A percentile compares a stretch with the other conserved stretches of the same genome.
phyloP scores from a whole-genome alignment of 495 filamentous ascomycete species.

The Xylaria longipes region DNA sequence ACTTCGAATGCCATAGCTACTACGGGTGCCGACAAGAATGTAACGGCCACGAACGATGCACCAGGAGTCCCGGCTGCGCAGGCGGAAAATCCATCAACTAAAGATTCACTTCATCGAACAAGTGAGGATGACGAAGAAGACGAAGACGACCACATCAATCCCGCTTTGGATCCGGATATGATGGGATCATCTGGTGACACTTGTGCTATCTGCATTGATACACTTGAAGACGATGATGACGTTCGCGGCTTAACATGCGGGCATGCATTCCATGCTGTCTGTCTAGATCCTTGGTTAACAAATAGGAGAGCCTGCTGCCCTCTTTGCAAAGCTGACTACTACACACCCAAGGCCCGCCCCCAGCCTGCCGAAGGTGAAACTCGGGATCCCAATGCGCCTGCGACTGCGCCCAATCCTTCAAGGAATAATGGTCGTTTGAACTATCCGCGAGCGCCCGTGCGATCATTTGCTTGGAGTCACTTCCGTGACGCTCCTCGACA shows the following conservation, averaged over 20 bases:
- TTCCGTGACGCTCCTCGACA: conserved; percentile 40
- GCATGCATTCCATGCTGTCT: conserved; percentile 94
- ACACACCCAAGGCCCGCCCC: conserved; percentile 80
- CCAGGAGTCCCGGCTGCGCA: conserved; percentile 21
- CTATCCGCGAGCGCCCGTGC: conserved; percentile 43
- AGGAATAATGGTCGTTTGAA: conserved; percentile 49
- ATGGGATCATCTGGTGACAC: conserved; percentile 89
- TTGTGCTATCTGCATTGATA: conserved; percentile 96
- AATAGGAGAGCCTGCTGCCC: conserved; percentile 93
- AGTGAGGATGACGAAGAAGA: conserved; percentile 63
- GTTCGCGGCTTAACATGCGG: conserved; percentile 92
- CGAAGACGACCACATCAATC: conserved; percentile 84
- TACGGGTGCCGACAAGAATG: conserved; percentile 13
- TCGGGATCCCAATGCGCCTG: conserved; percentile 34
- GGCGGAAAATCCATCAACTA: neutral
- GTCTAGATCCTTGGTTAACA: conserved; percentile 96
- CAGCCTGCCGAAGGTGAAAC: conserved; percentile 43
- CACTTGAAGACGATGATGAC: conserved; percentile 92
- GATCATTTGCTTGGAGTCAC: conserved; percentile 41
- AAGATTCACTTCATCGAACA: conserved; percentile 18
- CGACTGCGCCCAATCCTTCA: conserved; percentile 33
- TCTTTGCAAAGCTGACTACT: conserved; percentile 96
- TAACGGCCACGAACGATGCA: conserved; percentile 9
- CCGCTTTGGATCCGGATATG: conserved; percentile 80
- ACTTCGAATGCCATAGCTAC: conserved; percentile 6